A percentile compares a stretch with the other conserved stretches of the same genome.
phyloP scores from a whole-genome alignment of 768 basidiomycete species.

The Suillus sp. region DNA sequence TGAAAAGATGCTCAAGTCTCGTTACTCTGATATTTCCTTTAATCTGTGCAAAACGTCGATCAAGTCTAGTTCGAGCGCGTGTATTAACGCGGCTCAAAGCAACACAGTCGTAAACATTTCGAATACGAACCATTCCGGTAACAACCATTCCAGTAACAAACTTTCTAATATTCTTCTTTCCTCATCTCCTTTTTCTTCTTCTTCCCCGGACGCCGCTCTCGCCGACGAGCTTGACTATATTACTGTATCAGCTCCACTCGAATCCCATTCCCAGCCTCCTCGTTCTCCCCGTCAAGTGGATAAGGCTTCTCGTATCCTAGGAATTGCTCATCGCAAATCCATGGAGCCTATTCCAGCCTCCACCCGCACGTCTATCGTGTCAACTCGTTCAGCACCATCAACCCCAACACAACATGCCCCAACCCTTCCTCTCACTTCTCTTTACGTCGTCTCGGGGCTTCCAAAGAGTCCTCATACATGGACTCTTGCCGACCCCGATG shows the following conservation, averaged over 20 bases:
- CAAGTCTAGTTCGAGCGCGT: conserved; percentile 18
- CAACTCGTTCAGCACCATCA: conserved; percentile 50
- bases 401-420: conserved; percentile 65
- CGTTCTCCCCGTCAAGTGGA: conserved; percentile 49
- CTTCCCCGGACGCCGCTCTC: conserved; percentile 39
- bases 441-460: conserved; percentile 87
- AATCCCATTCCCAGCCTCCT: conserved; percentile 35
- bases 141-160: conserved; percentile 17
- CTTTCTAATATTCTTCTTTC: conserved; percentile 38
- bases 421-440: conserved; percentile 75
- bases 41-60: conserved; percentile 22
- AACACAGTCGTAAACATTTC: conserved; percentile 21
- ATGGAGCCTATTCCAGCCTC: conserved; percentile 88
- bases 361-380: conserved; percentile 74
- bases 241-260: conserved; percentile 41
- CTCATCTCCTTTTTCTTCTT: conserved; percentile 54
- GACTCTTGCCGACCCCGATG: conserved; percentile 85
- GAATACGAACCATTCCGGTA: conserved; percentile 14
- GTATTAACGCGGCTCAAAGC: conserved; percentile 8
- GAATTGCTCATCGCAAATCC: conserved; percentile 70
- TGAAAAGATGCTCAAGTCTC: conserved; percentile 49
- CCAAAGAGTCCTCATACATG: conserved; percentile 89
- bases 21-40: conserved; percentile 53
- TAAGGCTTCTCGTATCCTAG: conserved; percentile 79
- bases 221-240: conserved; percentile 79